Evolutionary conservation across 2,329 filamentous ascomycete genomes (phyloP), one percentile per base, ranked within the genome.

Genomic region (Xylariaceae sp.): DNA sequence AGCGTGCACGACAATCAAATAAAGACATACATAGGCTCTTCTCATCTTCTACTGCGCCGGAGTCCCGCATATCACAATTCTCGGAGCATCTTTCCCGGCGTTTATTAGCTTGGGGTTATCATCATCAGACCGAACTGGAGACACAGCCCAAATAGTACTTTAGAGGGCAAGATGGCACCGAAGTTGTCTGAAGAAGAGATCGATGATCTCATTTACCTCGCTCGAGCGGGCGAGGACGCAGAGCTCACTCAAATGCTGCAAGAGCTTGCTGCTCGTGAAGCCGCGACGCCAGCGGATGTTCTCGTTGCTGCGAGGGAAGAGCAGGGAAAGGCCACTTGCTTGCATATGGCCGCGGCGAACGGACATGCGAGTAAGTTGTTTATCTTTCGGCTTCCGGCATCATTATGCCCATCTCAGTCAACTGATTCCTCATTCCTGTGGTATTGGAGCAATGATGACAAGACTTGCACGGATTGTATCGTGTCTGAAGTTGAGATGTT

Each of bases 261-360:
- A 10, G 77, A 79, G 30, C 75, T 95, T 17, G 80, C 85, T 35
- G 75, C 81, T 65, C 82, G 87, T 59, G 85, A 91, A 71, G 80
- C 77, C 59, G 80, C 79, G 53, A 74, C 83, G 0, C 73, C 81
- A 1, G 80, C 83, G n/a, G 82, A 87, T 58, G 81, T 96, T 60
- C 74, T 97, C 51, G 74, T 81, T 53, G 83, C 84, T 11, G 88
- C 89, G 23, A 84, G 86, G 65, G 92, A 96, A 71, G 80, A 96
- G 71, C 80, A 85, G 48, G 83, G 87, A 66, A 89, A 87, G 64
- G 89, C 90, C 58, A 95, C 92, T 64, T 88, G 88, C 51, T 75
- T 97, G 70, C 94, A 99, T 76, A 97, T 95, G 84, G 91, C 92
- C 6, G 87, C 90, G 23, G 94, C 90, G 30, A 99, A 99, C 72